Conservation (phyloP, 2,329 filamentous ascomycete species). For the Xylariaceae sp. region DNA sequence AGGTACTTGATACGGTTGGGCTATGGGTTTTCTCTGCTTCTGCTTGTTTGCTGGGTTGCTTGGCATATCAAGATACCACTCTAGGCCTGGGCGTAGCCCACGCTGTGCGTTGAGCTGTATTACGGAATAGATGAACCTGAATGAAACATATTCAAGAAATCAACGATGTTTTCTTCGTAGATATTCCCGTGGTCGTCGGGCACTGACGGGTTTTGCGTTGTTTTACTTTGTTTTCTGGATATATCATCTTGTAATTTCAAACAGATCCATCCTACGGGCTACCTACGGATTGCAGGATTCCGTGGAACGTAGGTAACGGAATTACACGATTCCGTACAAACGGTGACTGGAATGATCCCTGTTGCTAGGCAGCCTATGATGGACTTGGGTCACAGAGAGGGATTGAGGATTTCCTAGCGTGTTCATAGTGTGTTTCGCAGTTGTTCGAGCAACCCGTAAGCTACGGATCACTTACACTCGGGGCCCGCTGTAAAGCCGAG, state of each 20-base stretch:
- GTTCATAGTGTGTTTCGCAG: too few relatives aligned
- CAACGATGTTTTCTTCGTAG: neutral
- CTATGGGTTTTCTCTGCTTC: conserved; percentile 4
- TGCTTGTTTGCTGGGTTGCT: neutral
- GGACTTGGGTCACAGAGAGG: too few relatives aligned
- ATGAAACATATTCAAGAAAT: too few relatives aligned
- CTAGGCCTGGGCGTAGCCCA: neutral
- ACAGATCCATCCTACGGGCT: neutral
- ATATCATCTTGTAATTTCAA: neutral
- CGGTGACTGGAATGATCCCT: too few relatives aligned
- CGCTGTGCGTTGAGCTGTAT: neutral
- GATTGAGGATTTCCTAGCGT: too few relatives aligned
- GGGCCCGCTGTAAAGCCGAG: neutral
- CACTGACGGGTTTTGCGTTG: too few relatives aligned
- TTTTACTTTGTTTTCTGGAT: too few relatives aligned
- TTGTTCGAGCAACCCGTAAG: neutral
- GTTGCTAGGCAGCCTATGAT: too few relatives aligned
- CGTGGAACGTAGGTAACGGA: neutral
- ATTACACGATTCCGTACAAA: neutral
- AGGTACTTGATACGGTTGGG: neutral
- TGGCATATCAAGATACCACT: conserved; percentile 17
- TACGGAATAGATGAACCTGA: too few relatives aligned
- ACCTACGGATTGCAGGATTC: neutral
- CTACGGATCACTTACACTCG: too few relatives aligned
- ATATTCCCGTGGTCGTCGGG: too few relatives aligned